These are phyloP conservation scores for Fusarium sp. DNA, from an alignment of 2,329 filamentous ascomycete genomes.

Conservation along the genomic window DNA sequence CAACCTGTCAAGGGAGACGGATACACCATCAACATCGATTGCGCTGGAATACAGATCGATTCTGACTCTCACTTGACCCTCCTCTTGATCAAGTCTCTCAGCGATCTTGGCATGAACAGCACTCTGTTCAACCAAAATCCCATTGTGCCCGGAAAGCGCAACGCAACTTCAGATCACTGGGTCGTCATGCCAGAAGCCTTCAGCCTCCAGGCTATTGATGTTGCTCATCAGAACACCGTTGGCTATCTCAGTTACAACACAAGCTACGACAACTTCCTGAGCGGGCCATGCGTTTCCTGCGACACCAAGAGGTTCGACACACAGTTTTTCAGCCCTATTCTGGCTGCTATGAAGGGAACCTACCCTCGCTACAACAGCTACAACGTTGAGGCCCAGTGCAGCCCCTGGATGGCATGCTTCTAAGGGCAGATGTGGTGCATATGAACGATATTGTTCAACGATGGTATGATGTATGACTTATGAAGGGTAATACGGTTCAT, in stretches of 20 bases:
- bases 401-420: conserved; percentile 54
- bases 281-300: conserved; percentile 52
- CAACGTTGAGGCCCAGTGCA: conserved; percentile 52
- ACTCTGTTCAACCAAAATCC: conserved; percentile 56
- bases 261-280: conserved; percentile 53
- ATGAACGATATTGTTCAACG: conserved; percentile 3
- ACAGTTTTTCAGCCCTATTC: conserved; percentile 53
- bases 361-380: conserved; percentile 55
- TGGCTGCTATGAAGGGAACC: conserved; percentile 52
- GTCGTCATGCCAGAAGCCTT: conserved; percentile 55
- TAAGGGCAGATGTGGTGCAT: background rate
- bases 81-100: conserved; percentile 53
- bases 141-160: conserved; percentile 49
- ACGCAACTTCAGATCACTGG: conserved; percentile 48
- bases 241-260: conserved; percentile 53
- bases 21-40: conserved; percentile 53
- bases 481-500: conserved; percentile 9
- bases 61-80: conserved; percentile 55
- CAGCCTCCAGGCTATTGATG: conserved; percentile 50
- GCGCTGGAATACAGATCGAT: conserved; percentile 52
- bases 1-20: conserved; percentile 50
- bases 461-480: conserved; percentile 14
- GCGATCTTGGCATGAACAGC: conserved; percentile 53
- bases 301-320: conserved; percentile 52
- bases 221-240: conserved; percentile 48